Evolutionary conservation across 176 grass and related monocot species (phyloP), one percentile per base, ranked within the genome.

Genomic region (Hsuehochloa calcarea): DNA sequence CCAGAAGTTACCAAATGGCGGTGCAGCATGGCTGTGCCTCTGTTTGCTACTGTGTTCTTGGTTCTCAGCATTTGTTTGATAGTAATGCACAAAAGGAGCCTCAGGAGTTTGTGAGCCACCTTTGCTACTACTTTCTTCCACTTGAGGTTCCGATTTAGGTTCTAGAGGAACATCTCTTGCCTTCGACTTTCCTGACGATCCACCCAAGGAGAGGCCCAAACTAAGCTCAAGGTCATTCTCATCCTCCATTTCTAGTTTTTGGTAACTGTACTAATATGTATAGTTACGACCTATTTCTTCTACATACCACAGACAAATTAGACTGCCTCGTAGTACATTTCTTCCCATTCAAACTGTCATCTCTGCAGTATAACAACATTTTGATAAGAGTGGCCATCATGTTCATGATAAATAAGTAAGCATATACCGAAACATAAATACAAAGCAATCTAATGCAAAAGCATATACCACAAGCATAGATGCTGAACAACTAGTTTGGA

Each of bases 161-260:
- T 93, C 89, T 60, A 87, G 31, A 43, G 89, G 72, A 69, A 55
- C 62, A 65, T 92, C 91, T 70, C 72, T 89, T 84, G 74, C 77
- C 76, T 90, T 94, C 51, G 68, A 69, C 75, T 97, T 95, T 40
- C 84, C 91, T 22, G 90, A 85, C 26, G 81, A 83, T 10, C 93
- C 93, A 23, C 96, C 95, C 50, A 95, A 85, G 69, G 96, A 92
- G 35, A 98, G 93, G 52, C 93, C 96, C 79, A 98, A 90, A 77
- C 91, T 98, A 56, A 98, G 93, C 71, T 95, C 93, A 70, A 98
- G 91, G 37, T 90, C 93, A 88, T 90, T 97, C 7, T 97, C 94
- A 31, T 95, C 93, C 1, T 98, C 96, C 96, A 95, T 95, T 81
- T 71, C 68, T 14, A 73, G 10, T 50, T 82, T 71, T 27, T 72